These are phyloP conservation scores for Eucalyptus cladocalyx DNA, from an alignment of 345 rosid genomes.

Conservation along the genomic window DNA sequence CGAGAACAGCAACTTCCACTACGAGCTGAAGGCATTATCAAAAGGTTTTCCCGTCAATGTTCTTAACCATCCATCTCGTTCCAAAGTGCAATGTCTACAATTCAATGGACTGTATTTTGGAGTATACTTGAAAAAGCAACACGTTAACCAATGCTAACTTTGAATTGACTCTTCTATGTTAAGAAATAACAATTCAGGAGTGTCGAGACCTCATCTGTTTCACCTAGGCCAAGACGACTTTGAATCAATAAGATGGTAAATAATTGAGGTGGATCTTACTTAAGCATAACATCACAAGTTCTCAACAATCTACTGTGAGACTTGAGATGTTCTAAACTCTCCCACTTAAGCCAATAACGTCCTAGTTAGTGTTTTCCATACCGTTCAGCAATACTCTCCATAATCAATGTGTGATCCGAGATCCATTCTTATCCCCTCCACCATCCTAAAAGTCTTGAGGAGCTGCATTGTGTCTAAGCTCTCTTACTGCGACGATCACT, in stretches of 20 bases:
- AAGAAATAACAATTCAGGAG: not conserved
- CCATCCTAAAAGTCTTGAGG: not conserved
- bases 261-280: not conserved
- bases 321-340: not conserved
- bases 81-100: not conserved
- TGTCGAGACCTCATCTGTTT: not conserved
- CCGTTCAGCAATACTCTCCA: not conserved
- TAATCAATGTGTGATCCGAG: not conserved
- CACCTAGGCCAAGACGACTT: not conserved
- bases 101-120: not conserved
- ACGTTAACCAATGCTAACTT: not conserved
- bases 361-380: not conserved
- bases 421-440: not conserved
- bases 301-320: not conserved
- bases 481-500: rapidly evolving
- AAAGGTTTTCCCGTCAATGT: not conserved
- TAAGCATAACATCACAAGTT: not conserved
- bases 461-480: not conserved
- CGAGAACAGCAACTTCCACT: not conserved
- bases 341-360: not conserved
- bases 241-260: not conserved
- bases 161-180: not conserved
- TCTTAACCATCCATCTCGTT: not conserved
- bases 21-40: not conserved
- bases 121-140: not conserved